Conservation (phyloP, 1,284 basidiomycete species). For the Cryptococcus hybrid region DNA sequence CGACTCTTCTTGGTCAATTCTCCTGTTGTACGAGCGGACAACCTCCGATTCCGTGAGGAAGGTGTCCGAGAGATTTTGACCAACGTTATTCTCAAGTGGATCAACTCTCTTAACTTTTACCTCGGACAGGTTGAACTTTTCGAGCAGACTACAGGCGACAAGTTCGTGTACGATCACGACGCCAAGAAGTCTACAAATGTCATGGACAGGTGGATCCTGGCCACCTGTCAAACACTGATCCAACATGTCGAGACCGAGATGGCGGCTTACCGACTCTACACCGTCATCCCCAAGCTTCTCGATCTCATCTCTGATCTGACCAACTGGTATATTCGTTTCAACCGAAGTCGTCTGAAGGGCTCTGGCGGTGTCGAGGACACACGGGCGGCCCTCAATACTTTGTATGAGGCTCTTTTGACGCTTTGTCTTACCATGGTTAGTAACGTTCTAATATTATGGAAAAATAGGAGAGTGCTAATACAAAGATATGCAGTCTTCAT, state of each 20-base stretch:
- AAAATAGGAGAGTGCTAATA: slow-evolving; percentile 10
- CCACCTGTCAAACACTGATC: slow-evolving; percentile 95
- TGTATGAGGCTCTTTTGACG: slow-evolving; percentile 94
- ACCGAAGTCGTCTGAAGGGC: slow-evolving; percentile 92
- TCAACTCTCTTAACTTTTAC: slow-evolving; percentile 99
- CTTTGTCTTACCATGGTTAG: slow-evolving; percentile 89
- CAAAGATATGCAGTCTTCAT: slow-evolving; percentile 77
- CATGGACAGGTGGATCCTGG: slow-evolving; percentile 98
- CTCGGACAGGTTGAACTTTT: slow-evolving; percentile 88
- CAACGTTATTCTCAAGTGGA: slow-evolving; percentile 95
- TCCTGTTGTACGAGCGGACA: slow-evolving; percentile 96
- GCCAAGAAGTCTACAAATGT: slow-evolving; percentile 86
- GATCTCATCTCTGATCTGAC: slow-evolving; percentile 95
- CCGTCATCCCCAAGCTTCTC: slow-evolving; percentile 90
- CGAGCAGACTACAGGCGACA: slow-evolving; percentile 74
- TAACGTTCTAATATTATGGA: slow-evolving; percentile 3
- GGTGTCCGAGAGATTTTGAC: slow-evolving; percentile 96
- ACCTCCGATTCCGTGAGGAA: slow-evolving; percentile 95
- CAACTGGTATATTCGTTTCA: slow-evolving; percentile 99
- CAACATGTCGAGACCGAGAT: slow-evolving; percentile 89
- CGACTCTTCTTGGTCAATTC: slow-evolving; percentile 99
- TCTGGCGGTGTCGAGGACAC: slow-evolving; percentile 91
- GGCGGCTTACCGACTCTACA: slow-evolving; percentile 96
- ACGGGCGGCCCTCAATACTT: slow-evolving; percentile 82
- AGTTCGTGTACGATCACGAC: slow-evolving; percentile 85